Conservation (phyloP, 2,329 filamentous ascomycete species). For the Colletotrichum graminicola region DNA sequence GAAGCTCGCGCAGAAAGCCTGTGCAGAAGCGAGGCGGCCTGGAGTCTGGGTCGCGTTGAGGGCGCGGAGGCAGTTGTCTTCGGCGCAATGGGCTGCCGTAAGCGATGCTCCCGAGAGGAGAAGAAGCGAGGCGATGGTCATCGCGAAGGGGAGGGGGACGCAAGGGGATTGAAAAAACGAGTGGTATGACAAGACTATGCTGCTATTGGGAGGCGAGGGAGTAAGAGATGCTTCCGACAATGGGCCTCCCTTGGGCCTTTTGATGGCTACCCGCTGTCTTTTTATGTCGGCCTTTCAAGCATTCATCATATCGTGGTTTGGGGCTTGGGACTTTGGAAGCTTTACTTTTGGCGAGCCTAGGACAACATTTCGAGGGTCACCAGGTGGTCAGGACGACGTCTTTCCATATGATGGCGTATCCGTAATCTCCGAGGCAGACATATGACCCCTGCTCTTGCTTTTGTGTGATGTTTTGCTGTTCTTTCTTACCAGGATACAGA, state of each 20-base stretch:
- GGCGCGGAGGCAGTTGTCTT: slow-evolving; percentile 54
- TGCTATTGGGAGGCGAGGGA: neutral
- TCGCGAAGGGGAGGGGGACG: neutral
- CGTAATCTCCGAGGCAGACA: slow-evolving; percentile 35
- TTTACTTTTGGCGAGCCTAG: neutral
- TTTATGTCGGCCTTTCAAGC: no score
- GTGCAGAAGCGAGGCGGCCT: slow-evolving; percentile 48
- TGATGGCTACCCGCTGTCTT: neutral
- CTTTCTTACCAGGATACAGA: neutral
- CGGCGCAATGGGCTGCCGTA: slow-evolving; percentile 43
- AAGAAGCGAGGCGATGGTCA: neutral
- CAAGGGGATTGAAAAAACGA: neutral
- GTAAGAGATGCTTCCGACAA: neutral
- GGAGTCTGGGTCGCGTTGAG: slow-evolving; percentile 50
- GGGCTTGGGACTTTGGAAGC: neutral
- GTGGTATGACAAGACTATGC: neutral
- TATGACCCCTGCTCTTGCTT: slow-evolving; percentile 29
- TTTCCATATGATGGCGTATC: slow-evolving; percentile 19
- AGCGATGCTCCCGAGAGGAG: neutral
- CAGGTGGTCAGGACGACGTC: neutral
- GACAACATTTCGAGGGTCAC: neutral
- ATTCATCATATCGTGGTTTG: neutral
- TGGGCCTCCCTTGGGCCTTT: neutral
- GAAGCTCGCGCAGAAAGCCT: slow-evolving; percentile 27
- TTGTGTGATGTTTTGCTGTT: neutral